Evolutionary conservation across 345 rosid genomes (phyloP).

Genomic region (Salix brachista): DNA sequence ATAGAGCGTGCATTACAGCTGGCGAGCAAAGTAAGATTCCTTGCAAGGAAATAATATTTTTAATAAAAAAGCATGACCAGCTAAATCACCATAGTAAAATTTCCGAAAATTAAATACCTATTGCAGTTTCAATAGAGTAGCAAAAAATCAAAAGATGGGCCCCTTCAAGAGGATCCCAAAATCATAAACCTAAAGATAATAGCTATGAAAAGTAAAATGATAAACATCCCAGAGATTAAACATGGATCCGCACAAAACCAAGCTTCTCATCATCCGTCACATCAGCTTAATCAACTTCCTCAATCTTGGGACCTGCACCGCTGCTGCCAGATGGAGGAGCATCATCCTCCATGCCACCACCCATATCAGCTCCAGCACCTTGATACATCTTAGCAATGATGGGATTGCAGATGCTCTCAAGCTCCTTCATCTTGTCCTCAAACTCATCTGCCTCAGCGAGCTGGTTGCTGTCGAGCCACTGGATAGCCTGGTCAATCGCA

Average conservation of each 20-base stretch:
- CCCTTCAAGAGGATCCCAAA: not conserved
- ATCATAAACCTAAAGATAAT: not conserved
- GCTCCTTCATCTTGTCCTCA: constrained; percentile 18
- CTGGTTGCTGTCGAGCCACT: constrained; percentile 9
- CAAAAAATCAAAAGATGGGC: not conserved
- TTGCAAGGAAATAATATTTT: too few relatives aligned
- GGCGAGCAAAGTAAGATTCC: too few relatives aligned
- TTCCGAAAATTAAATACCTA: not conserved
- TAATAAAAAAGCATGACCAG: not conserved
- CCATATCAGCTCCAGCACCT: constrained; percentile 11
- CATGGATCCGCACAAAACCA: not conserved
- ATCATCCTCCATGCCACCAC: constrained; percentile 19
- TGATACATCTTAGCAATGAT: constrained; percentile 17
- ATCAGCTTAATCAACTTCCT: constrained; percentile 5
- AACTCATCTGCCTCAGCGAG: constrained; percentile 4
- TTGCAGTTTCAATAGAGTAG: not conserved
- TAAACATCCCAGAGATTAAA: not conserved
- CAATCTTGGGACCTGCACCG: constrained; percentile 18
- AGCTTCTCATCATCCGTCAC: not conserved
- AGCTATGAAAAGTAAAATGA: not conserved
- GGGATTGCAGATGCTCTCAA: constrained; percentile 17
- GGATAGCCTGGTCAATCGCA: constrained; percentile 16
- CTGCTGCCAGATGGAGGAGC: constrained; percentile 14
- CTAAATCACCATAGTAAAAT: not conserved
- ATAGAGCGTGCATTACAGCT: too few relatives aligned